Evolutionary conservation across 208 protist species (phyloP), one percentile per base, ranked within the genome.

Genomic region (Phytomonas serpens): DNA sequence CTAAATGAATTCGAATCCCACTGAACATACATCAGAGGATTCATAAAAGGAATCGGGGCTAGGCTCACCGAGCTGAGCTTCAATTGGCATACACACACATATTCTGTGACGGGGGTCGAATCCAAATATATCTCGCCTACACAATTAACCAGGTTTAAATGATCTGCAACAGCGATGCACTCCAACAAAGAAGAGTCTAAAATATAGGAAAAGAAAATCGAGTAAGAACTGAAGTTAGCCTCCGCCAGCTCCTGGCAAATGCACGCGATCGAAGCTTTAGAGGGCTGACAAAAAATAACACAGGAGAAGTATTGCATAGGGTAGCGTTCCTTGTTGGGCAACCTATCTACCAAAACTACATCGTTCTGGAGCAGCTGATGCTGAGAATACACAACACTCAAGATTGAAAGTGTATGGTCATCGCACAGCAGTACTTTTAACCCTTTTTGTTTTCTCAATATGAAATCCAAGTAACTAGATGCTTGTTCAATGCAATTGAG

Each of bases 361-460:
- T 98, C 94, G 72, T 99, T 96, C 73, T 98, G 93, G 67, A 99
- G 83, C 38, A 99, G 95, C 73, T 98, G 88, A 34, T 97, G 94
- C 77, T 98, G 95, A 23, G 94, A 96, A 75, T 96, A 99, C 27
- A 96, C 93, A 68, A 99, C 87, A 34, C 85, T 93, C 16, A 99
- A 80, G 32, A 99, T 97, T 66, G 81, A 87, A 31, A 90, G 90
- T 64, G 95, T 98, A 63, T 95, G 88, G 69, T 98, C 88, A 79
- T 99, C 98, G 68, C 98, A 87, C 37, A 99, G 75, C 2, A 99
- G 87, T 42, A 98, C 95, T 77, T 99, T 99, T 72, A 98, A 81
- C 1, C 88, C 87, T 29, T 52, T 52, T 47, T 79, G 78, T 33
- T 67, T 63, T 63, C 77, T 78, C 64, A 96, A 78, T 27, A 90